Evolutionary conservation across 2,329 filamentous ascomycete genomes (phyloP).

Genomic region (Trichoderma sp.): DNA sequence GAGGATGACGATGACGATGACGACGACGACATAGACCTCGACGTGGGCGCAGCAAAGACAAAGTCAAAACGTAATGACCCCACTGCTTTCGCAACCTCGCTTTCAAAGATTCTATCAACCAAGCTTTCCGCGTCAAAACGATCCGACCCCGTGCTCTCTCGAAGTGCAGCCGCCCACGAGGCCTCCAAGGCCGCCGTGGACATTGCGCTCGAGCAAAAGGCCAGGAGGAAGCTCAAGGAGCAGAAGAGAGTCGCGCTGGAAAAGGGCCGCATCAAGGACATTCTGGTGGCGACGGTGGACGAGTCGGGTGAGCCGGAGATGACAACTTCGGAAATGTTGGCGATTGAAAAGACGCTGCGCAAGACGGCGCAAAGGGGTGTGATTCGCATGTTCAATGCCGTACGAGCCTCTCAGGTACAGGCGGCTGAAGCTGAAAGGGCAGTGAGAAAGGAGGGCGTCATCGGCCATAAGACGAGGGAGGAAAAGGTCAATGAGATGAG

Average conservation of each 20-base stretch:
- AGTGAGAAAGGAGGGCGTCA: conserved; percentile 68
- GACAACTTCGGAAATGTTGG: conserved; percentile 58
- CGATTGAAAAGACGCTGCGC: conserved; percentile 75
- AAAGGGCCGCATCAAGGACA: conserved; percentile 85
- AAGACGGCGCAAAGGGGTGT: conserved; percentile 93
- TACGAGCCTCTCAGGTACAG: conserved; percentile 88
- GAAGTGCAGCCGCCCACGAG: conserved; percentile 73
- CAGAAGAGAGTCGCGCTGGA: conserved; percentile 79
- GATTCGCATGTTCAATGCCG: conserved; percentile 94
- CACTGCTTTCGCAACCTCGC: conserved; percentile 84
- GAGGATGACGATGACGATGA: conserved; percentile 44
- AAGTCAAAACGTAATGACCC: conserved; percentile 92
- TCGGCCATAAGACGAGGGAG: conserved; percentile 78
- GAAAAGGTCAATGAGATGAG: conserved; percentile 94
- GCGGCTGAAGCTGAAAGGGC: conserved; percentile 74
- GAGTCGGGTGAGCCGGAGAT: conserved; percentile 45
- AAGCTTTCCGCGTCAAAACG: conserved; percentile 83
- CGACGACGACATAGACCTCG: conserved; percentile 38
- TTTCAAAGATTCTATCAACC: conserved; percentile 87
- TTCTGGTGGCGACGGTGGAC: conserved; percentile 66
- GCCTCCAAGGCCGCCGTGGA: conserved; percentile 73
- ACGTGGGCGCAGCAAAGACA: conserved; percentile 39
- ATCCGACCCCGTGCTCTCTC: conserved; percentile 85
- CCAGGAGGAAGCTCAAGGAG: conserved; percentile 73
- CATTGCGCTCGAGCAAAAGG: conserved; percentile 77